phyloP scores from a whole-genome alignment of 352 stramenopile genomes.

The Phytophthora agathidicida region DNA sequence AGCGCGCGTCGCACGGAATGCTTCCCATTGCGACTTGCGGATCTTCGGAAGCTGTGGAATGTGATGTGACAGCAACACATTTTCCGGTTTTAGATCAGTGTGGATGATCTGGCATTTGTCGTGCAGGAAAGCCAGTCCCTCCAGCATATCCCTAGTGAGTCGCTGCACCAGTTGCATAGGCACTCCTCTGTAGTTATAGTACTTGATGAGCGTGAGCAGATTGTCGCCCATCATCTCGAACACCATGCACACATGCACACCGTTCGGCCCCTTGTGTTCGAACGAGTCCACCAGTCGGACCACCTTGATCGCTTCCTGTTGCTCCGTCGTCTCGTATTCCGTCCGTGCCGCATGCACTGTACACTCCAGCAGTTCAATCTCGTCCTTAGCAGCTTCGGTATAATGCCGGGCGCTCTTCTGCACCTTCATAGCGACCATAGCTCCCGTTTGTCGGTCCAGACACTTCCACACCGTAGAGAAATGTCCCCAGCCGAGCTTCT shows the following conservation, averaged over 20 bases:
- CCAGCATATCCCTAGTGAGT: constrained; percentile 95
- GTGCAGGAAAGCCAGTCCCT: constrained; percentile 98
- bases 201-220: constrained; percentile 98
- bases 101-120: constrained; percentile 99
- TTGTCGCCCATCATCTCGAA: constrained; percentile 99
- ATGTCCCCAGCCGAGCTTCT: constrained; percentile 99
- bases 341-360: constrained; percentile 68
- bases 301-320: constrained; percentile 50
- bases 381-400: constrained; percentile 97
- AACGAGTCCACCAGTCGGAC: constrained; percentile 94
- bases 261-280: constrained; percentile 96
- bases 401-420: constrained; percentile 99
- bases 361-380: constrained; percentile 97
- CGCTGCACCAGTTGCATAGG: constrained; percentile 95
- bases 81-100: constrained; percentile 99
- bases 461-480: constrained; percentile 99
- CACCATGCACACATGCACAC: constrained; percentile 98
- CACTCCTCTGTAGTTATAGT: constrained; percentile 98
- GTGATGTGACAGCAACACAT: constrained; percentile 93
- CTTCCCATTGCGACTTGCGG: constrained; percentile 61
- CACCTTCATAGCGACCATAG: constrained; percentile 96
- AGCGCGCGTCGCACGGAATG: constrained; percentile 44
- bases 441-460: constrained; percentile 80
- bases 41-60: constrained; percentile 78
- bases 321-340: constrained; percentile 17